Evolutionary conservation across 345 rosid genomes (phyloP).

Genomic region (Ceriops decandra): DNA sequence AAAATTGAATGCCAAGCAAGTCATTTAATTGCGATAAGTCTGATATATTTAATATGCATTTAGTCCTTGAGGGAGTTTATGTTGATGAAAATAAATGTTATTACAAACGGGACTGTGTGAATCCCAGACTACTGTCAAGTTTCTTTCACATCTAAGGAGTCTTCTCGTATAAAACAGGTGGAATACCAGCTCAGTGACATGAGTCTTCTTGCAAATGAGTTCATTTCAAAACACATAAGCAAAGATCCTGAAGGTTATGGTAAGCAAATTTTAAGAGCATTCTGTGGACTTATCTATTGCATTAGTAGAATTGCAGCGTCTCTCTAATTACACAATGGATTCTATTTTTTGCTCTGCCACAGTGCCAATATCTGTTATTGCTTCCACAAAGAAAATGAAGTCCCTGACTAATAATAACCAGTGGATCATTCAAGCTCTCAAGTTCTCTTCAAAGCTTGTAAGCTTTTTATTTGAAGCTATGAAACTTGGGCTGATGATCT

Average conservation of each 20-base stretch:
- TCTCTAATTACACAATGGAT: not conserved
- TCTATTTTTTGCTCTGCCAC: constrained; percentile 9
- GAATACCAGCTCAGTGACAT: constrained; percentile 89
- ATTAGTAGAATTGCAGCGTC: not conserved
- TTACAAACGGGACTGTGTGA: not conserved
- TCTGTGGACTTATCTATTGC: not conserved
- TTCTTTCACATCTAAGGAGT: not conserved
- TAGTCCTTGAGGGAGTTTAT: no score
- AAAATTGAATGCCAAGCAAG: not conserved
- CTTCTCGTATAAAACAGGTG: constrained; percentile 42
- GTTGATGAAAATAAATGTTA: no score
- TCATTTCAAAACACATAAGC: constrained; percentile 66
- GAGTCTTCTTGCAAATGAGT: constrained; percentile 88
- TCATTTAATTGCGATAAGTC: not conserved
- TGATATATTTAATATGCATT: no score
- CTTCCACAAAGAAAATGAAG: constrained; percentile 83
- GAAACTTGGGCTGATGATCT: not conserved
- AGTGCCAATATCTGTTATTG: constrained; percentile 70
- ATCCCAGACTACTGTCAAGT: not conserved
- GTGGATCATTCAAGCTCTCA: constrained; percentile 64
- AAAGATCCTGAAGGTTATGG: constrained; percentile 94
- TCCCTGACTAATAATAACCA: constrained; percentile 57
- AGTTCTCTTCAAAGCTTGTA: constrained; percentile 83
- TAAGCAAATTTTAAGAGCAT: constrained; percentile 30
- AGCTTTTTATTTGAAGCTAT: constrained; percentile 22